Conservation (phyloP, 2,329 filamentous ascomycete species). For the Aspergillus intermedius region DNA sequence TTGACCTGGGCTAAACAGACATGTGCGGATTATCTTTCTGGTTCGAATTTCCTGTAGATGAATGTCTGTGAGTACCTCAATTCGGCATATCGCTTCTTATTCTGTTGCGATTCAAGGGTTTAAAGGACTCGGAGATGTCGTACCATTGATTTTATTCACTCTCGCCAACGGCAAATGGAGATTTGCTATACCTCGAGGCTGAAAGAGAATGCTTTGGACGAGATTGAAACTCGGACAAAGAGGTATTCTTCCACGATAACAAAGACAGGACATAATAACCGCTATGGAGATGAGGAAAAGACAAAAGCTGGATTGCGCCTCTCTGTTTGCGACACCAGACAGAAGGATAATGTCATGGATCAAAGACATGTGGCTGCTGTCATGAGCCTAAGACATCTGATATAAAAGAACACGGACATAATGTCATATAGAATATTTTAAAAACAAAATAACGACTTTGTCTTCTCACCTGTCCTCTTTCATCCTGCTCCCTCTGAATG, state of each 20-base stretch:
- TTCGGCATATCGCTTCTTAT: slow-evolving; percentile 10
- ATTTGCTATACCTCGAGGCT: background rate
- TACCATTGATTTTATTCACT: background rate
- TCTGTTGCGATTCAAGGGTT: background rate
- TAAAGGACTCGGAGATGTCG: background rate
- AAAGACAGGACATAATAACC: slow-evolving; percentile 6
- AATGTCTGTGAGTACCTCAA: slow-evolving; percentile 10
- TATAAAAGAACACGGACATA: slow-evolving; percentile 5
- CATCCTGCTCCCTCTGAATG: background rate
- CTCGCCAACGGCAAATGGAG: background rate
- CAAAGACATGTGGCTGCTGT: slow-evolving; percentile 17
- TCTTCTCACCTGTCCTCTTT: background rate
- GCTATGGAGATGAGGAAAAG: background rate
- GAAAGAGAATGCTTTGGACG: background rate
- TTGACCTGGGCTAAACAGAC: slow-evolving; percentile 8
- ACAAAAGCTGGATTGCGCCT: slow-evolving; percentile 7
- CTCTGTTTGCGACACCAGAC: slow-evolving; percentile 1
- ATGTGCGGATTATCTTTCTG: slow-evolving; percentile 14
- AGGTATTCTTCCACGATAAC: slow-evolving; percentile 6
- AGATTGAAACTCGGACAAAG: slow-evolving; percentile 5
- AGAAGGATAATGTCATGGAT: slow-evolving; percentile 11
- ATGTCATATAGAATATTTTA: background rate
- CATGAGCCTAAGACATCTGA: slow-evolving; percentile 23
- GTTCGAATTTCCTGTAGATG: slow-evolving; percentile 15
- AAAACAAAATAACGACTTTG: background rate